phyloP scores from a whole-genome alignment of 1,139 yeast species.

The Suhomyces maxii region DNA sequence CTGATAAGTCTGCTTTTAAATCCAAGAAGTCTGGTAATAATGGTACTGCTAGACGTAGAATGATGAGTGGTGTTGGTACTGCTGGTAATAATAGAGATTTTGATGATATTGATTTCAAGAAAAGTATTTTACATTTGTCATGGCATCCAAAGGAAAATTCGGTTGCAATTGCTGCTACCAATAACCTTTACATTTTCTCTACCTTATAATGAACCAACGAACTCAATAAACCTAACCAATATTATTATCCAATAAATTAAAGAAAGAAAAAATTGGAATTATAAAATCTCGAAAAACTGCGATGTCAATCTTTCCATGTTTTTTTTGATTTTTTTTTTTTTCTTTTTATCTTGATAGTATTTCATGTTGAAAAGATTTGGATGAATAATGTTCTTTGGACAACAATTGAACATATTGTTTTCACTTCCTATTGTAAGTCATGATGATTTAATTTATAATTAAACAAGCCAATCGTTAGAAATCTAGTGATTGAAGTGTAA shows the following conservation, averaged over 20 bases:
- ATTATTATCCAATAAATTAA: too few relatives aligned
- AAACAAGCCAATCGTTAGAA: background rate
- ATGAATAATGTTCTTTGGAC: too few relatives aligned
- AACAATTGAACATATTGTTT: background rate
- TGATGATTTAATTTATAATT: background rate
- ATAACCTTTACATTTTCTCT: slow-evolving; percentile 81
- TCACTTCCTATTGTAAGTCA: background rate
- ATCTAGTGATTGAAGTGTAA: background rate
- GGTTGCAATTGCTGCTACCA: slow-evolving; percentile 98
- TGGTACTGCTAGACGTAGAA: slow-evolving; percentile 39
- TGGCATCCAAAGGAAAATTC: slow-evolving; percentile 98
- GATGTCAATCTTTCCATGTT: background rate
- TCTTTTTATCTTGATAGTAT: too few relatives aligned
- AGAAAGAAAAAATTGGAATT: too few relatives aligned
- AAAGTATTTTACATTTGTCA: slow-evolving; percentile 90
- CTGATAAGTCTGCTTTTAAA: slow-evolving; percentile 97
- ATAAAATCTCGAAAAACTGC: too few relatives aligned
- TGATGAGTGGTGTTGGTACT: slow-evolving; percentile 47
- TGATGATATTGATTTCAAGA: slow-evolving; percentile 90
- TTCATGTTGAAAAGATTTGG: too few relatives aligned
- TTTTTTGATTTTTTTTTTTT: too few relatives aligned
- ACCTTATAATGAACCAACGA: slow-evolving; percentile 43
- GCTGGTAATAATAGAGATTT: slow-evolving; percentile 50
- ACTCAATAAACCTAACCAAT: too few relatives aligned
- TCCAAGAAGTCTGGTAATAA: slow-evolving; percentile 56